Evolutionary conservation across 2,329 filamentous ascomycete species (phyloP).

Genomic region (Epichloe sp.): DNA sequence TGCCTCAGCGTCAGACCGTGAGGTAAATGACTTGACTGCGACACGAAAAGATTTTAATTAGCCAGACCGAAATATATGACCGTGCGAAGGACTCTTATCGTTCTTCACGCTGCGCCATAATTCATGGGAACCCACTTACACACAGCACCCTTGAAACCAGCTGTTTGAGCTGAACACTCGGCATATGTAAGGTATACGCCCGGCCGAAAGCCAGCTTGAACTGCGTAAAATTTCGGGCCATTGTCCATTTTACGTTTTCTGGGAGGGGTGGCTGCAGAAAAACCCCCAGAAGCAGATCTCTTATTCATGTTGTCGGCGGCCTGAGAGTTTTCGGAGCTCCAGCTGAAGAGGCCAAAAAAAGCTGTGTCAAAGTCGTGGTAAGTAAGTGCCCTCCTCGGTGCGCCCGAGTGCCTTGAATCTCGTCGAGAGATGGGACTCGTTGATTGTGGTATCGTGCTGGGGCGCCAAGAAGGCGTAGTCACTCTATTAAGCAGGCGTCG

Average conservation of each 20-base stretch:
- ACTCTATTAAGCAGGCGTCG: neutral
- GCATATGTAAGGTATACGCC: slow-evolving; percentile 50
- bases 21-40: slow-evolving; percentile 67
- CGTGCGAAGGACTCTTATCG: neutral
- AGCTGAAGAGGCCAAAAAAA: slow-evolving; percentile 12
- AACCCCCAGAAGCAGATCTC: slow-evolving; percentile 12
- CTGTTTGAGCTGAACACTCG: slow-evolving; percentile 48
- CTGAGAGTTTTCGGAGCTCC: neutral
- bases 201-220: slow-evolving; percentile 40
- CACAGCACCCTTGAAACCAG: slow-evolving; percentile 48
- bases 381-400: neutral
- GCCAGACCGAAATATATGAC: neutral
- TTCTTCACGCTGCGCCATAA: neutral
- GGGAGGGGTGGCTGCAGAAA: slow-evolving; percentile 9
- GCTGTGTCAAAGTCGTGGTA: neutral
- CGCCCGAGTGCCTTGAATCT: neutral
- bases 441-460: neutral
- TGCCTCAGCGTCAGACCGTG: slow-evolving; percentile 60
- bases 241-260: slow-evolving; percentile 38
- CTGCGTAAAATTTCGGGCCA: slow-evolving; percentile 48
- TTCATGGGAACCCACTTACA: slow-evolving; percentile 40
- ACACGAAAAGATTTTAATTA: neutral
- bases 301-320: slow-evolving; percentile 17
- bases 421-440: neutral
- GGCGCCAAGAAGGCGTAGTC: neutral